These are phyloP conservation scores for Isoetes taiwanensis DNA, from an alignment of 75 land plant species.

Conservation along the genomic window DNA sequence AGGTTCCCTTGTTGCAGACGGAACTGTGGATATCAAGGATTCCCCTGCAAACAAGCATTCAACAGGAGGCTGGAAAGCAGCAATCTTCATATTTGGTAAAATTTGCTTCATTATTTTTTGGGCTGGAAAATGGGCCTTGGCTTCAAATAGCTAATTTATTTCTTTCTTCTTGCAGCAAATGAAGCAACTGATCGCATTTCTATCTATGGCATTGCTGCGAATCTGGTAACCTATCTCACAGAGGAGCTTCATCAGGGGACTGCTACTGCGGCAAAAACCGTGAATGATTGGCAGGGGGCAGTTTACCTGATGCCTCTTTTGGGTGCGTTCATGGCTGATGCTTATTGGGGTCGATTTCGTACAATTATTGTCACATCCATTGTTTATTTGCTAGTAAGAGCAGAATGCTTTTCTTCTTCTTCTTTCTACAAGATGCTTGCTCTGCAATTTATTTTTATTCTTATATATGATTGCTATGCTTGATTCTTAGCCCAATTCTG, in stretches of 20 bases:
- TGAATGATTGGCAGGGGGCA: conserved; percentile 71
- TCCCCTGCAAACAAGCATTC: conserved; percentile 44
- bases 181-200: not conserved
- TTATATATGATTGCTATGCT: too few relatives aligned
- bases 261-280: conserved; percentile 53
- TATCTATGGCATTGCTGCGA: conserved; percentile 5
- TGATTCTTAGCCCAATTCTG: too few relatives aligned
- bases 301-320: conserved; percentile 56
- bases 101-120: not conserved
- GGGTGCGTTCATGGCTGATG: conserved; percentile 78
- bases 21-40: conserved; percentile 45
- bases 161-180: not conserved
- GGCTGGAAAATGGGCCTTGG: not conserved
- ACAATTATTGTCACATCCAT: conserved; percentile 46
- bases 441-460: too few relatives aligned
- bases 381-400: conserved; percentile 48
- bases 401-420: too few relatives aligned
- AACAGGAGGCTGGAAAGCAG: conserved; percentile 56
- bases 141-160: not conserved
- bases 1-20: too few relatives aligned
- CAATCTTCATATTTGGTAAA: conserved; percentile 75
- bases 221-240: conserved; percentile 60
- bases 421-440: too few relatives aligned
- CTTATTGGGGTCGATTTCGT: conserved; percentile 69
- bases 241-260: conserved; percentile 42